Evolutionary conservation across 1,284 basidiomycete genomes (phyloP), one percentile per base, ranked within the genome.

Genomic region (Pseudozyma flocculosa): DNA sequence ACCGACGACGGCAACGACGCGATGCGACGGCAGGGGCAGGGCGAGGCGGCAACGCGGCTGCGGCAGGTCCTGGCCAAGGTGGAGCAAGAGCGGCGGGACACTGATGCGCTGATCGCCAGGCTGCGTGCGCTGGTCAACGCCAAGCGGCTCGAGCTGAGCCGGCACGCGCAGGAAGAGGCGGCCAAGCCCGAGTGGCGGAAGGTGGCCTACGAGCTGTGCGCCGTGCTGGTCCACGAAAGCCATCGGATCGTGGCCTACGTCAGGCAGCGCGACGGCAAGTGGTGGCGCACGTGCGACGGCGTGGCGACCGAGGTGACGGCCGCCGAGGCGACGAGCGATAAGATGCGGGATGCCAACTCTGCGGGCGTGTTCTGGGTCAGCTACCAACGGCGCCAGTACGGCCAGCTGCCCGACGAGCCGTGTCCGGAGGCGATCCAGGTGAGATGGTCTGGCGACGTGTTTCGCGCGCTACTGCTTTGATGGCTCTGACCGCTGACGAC

Each of bases 341-440:
- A n/a, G 56, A 53, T 45, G 38, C 55, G 3, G 8, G 36, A 37
- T 17, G 7, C 7, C 36, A 19, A 37, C 23, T 48, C 48, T 9
- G 23, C 45, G 15, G 43, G 34, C 11, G 62, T 61, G 15, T 66
- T 66, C 15, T 66, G 57, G 58, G 26, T 66, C 1, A 45, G 57
- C 36, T 66, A 66, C 38, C 50, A 29, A 29, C 26, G 26, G 26
- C 26, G 26, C 10, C 32, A 23, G 22, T 36, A 4, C 5, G 22
- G 18, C 17, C 44, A 24, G 29, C 10, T 8, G 18, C 13, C 15
- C 17, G 62, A 55, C 15, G 32, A 11, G 24, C 45, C 57, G 37
- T 45, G 61, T 8, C 26, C 46, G 2, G 62, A 66, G 22, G 15
- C 30, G 22, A 37, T 50, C 29, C 50, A 48, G 40, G 40, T 41